Evolutionary conservation across 257 asterid genomes (phyloP).

Genomic region (Jasminum sambac): DNA sequence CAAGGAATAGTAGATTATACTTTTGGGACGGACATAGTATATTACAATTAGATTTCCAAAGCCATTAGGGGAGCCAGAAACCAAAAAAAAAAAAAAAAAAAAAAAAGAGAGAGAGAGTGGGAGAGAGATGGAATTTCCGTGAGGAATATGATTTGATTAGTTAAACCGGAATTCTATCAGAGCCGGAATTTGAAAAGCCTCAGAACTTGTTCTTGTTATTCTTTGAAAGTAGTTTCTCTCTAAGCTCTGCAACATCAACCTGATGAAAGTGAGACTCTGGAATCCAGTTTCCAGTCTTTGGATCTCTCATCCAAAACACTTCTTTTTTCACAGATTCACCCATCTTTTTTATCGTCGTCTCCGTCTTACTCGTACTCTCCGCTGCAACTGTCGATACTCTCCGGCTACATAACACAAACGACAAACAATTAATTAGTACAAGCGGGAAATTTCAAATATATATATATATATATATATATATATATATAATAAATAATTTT

Average conservation of each 20-base stretch:
- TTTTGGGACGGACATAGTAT: too few relatives aligned
- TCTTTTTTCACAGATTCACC: conserved; percentile 8
- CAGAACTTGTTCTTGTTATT: conserved; percentile 1
- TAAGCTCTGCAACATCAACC: conserved; percentile 37
- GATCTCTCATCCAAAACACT: conserved; percentile 54
- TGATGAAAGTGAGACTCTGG: conserved; percentile 46
- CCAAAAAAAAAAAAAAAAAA: not conserved
- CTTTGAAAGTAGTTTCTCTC: conserved; percentile 35
- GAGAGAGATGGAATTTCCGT: too few relatives aligned
- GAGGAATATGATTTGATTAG: not conserved
- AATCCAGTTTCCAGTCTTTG: conserved; percentile 48
- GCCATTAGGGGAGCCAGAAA: too few relatives aligned
- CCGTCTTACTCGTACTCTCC: conserved; percentile 10
- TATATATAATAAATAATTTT: too few relatives aligned
- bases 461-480: too few relatives aligned
- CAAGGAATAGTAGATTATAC: too few relatives aligned
- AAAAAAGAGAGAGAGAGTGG: too few relatives aligned
- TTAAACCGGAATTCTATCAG: not conserved
- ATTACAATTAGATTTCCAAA: too few relatives aligned
- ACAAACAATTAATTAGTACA: too few relatives aligned
- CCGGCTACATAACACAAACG: conserved; percentile 13
- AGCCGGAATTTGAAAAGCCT: not conserved
- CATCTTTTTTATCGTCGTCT: not conserved
- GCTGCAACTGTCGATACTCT: conserved; percentile 22
- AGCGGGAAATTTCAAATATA: too few relatives aligned